Conservation (phyloP, 352 stramenopile genomes). For the Phytophthora boehmeriae region DNA sequence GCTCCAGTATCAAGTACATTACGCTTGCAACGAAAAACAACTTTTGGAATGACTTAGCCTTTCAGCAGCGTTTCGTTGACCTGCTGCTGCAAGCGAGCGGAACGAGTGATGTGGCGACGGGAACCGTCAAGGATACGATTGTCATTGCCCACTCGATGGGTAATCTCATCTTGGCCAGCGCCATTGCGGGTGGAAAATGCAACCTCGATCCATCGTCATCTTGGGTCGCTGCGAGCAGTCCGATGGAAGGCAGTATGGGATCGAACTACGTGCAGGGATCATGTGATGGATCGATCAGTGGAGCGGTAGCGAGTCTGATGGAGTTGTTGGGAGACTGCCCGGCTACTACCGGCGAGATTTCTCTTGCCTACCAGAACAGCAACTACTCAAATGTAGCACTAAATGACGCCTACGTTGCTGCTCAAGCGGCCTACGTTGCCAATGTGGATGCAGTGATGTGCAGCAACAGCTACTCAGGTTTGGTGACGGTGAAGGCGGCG, state of each 20-base stretch:
- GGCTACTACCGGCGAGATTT: constrained; percentile 29
- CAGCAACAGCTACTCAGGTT: constrained; percentile 36
- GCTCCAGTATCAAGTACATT: constrained; percentile 56
- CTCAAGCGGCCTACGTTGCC: constrained; percentile 31
- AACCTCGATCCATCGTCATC: constrained; percentile 35
- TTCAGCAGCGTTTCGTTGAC: constrained; percentile 49
- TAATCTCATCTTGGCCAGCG: constrained; percentile 53
- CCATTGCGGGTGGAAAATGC: constrained; percentile 40
- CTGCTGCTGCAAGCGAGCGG: constrained; percentile 40
- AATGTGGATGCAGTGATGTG: constrained; percentile 42
- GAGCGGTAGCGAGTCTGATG: constrained; percentile 31
- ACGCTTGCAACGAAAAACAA: constrained; percentile 52
- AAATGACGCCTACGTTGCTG: constrained; percentile 30
- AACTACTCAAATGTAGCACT: constrained; percentile 21
- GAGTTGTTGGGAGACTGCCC: constrained; percentile 53
- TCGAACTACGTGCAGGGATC: constrained; percentile 49
- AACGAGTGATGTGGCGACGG: constrained; percentile 34
- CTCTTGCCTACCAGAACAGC: constrained; percentile 40
- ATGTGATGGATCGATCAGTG: constrained; percentile 31
- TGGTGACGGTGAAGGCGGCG: constrained; percentile 36
- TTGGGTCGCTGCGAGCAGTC: constrained; percentile 45
- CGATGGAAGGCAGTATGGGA: constrained; percentile 54
- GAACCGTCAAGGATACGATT: constrained; percentile 68
- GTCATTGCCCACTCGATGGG: constrained; percentile 70
- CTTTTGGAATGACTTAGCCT: constrained; percentile 44